phyloP scores from a whole-genome alignment of 208 protist genomes.

The Leishmania major region DNA sequence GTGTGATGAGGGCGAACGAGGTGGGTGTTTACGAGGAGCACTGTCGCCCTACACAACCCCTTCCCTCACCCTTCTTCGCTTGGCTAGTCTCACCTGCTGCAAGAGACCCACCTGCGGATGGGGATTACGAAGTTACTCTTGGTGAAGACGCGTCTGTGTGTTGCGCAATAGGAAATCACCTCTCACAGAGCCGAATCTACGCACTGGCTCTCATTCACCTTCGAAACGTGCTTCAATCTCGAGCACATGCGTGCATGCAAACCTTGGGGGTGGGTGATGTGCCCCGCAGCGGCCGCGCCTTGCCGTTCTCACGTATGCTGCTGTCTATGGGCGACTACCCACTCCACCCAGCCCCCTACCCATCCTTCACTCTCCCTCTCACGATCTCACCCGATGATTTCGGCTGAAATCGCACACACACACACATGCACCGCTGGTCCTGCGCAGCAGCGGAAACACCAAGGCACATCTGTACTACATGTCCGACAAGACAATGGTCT shows the following conservation, averaged over 20 bases:
- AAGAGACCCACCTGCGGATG: not conserved
- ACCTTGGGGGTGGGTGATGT: not conserved
- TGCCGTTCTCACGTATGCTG: not conserved
- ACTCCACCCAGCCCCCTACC: not conserved
- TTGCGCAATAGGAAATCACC: not conserved
- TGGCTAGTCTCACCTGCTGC: not conserved
- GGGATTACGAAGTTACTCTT: not conserved
- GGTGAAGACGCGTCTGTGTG: not conserved
- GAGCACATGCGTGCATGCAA: not conserved
- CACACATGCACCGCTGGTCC: not conserved
- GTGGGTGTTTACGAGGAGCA: not conserved
- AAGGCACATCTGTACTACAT: not conserved
- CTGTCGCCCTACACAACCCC: not conserved
- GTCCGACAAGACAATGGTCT: not conserved
- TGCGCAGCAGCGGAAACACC: not conserved
- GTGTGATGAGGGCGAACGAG: not conserved
- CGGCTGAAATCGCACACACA: not conserved
- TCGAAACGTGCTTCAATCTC: not conserved
- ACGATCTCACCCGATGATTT: not conserved
- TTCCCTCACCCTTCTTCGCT: not conserved
- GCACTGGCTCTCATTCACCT: not conserved
- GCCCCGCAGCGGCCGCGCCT: no score
- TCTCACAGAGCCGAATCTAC: not conserved
- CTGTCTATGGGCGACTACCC: not conserved
- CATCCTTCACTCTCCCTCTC: not conserved